Percentiles rank a stretch among this genome's conserved stretches.
These are phyloP conservation scores for Pythium chondricola DNA, from an alignment of 352 stramenopile species.

Conservation along the genomic window DNA sequence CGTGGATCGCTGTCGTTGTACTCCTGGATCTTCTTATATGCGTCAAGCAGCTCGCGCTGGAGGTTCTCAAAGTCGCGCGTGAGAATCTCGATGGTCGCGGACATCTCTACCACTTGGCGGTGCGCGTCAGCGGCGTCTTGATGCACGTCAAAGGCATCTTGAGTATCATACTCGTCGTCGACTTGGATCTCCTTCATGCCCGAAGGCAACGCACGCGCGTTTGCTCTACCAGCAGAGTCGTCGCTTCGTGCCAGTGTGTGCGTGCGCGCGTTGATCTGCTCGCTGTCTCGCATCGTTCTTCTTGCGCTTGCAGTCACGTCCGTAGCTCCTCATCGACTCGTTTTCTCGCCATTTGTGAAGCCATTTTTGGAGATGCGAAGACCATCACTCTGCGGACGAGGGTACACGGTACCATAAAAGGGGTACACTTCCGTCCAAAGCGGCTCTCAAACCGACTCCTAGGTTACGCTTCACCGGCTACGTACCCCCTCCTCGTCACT, in stretches of 20 bases:
- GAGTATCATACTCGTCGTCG: neutral
- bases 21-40: slow-evolving; percentile 52
- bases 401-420: neutral
- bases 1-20: slow-evolving; percentile 21
- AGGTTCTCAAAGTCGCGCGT: slow-evolving; percentile 50
- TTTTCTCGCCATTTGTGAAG: too few species aligned
- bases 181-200: slow-evolving; percentile 1
- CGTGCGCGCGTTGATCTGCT: neutral
- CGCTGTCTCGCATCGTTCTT: neutral
- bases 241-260: neutral
- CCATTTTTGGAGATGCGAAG: too few species aligned
- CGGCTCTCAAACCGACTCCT: too few species aligned
- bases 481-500: too few species aligned
- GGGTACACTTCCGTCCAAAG: too few species aligned
- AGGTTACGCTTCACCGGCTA: too few species aligned
- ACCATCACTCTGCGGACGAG: neutral
- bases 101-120: slow-evolving; percentile 59
- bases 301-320: too few species aligned
- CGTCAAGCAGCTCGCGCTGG: slow-evolving; percentile 40
- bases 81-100: slow-evolving; percentile 52
- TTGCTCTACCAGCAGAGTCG: neutral
- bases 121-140: slow-evolving; percentile 38
- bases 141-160: slow-evolving; percentile 4
- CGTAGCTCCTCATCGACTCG: too few species aligned
- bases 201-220: neutral